These are phyloP conservation scores for Calonectria multiphialidica DNA, from an alignment of 2,329 filamentous ascomycete species.

Conservation along the genomic window DNA sequence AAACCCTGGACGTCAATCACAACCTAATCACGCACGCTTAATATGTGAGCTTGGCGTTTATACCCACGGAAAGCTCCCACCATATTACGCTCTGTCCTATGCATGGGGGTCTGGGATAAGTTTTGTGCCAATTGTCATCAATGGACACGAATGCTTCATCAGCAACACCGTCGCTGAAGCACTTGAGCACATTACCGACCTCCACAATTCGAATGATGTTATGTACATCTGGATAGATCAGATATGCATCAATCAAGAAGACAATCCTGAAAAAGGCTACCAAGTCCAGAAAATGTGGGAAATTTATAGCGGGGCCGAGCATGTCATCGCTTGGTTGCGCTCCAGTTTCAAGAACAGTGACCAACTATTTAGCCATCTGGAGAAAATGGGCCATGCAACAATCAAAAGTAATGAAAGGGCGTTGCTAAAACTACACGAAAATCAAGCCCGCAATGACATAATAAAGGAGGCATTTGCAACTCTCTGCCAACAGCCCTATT, in stretches of 20 bases:
- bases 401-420: background rate
- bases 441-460: background rate
- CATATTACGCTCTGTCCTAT: slow-evolving; percentile 12
- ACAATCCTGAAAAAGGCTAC: slow-evolving; percentile 21
- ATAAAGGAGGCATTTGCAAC: slow-evolving; percentile 9
- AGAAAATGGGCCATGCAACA: background rate
- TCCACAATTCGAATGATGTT: background rate
- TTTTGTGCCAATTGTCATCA: background rate
- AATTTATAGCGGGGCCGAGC: slow-evolving; percentile 18
- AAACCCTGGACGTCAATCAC: background rate
- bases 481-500: slow-evolving; percentile 23
- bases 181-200: background rate
- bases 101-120: background rate
- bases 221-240: slow-evolving; percentile 28
- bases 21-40: background rate
- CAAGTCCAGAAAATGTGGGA: slow-evolving; percentile 29
- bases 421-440: background rate
- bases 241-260: slow-evolving; percentile 28
- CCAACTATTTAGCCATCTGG: slow-evolving; percentile 14
- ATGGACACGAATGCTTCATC: background rate
- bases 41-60: background rate
- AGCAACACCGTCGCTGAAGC: slow-evolving; percentile 9
- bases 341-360: background rate
- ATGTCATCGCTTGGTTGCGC: slow-evolving; percentile 22
- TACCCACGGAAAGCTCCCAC: background rate